These are phyloP conservation scores for Cubamyces sp. DNA, from an alignment of 768 basidiomycete species.

Conservation along the genomic window DNA sequence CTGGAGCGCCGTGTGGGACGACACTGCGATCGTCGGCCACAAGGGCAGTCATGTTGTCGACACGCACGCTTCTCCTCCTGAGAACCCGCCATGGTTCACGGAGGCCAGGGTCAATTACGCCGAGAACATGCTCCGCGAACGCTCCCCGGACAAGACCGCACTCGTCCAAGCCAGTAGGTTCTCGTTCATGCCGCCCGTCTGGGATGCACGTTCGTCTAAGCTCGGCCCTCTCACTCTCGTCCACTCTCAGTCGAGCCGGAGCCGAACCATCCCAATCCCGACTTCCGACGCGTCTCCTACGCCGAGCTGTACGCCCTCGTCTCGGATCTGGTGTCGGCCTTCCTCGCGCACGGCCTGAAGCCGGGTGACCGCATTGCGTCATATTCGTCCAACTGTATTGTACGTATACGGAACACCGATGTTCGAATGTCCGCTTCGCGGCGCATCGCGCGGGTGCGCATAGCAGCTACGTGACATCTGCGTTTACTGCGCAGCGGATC, in stretches of 20 bases:
- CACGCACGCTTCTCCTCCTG: conserved; percentile 50
- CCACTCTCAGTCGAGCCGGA: conserved; percentile 61
- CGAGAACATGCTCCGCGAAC: conserved; percentile 73
- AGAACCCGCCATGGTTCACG: conserved; percentile 74
- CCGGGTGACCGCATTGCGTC: conserved; percentile 76
- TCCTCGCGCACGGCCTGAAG: conserved; percentile 53
- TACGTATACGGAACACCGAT: conserved; percentile 40
- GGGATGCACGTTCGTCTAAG: conserved; percentile 27
- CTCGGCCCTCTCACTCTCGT: neutral
- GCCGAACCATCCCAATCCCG: conserved; percentile 47
- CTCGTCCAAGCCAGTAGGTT: conserved; percentile 72
- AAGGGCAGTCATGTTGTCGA: conserved; percentile 69
- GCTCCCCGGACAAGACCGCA: conserved; percentile 60
- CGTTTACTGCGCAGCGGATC: neutral
- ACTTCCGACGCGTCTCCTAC: conserved; percentile 54
- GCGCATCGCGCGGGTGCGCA: neutral
- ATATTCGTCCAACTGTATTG: conserved; percentile 80
- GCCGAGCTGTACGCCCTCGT: conserved; percentile 60
- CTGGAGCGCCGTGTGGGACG: conserved; percentile 79
- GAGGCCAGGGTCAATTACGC: conserved; percentile 77
- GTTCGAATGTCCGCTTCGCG: neutral
- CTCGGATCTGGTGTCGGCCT: conserved; percentile 58
- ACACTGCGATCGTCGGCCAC: conserved; percentile 58
- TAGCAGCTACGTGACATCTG: too few species aligned
- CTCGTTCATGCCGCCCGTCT: conserved; percentile 23